These are phyloP conservation scores for Phoma sp. DNA, from an alignment of 2,329 filamentous ascomycete species.

Conservation along the genomic window DNA sequence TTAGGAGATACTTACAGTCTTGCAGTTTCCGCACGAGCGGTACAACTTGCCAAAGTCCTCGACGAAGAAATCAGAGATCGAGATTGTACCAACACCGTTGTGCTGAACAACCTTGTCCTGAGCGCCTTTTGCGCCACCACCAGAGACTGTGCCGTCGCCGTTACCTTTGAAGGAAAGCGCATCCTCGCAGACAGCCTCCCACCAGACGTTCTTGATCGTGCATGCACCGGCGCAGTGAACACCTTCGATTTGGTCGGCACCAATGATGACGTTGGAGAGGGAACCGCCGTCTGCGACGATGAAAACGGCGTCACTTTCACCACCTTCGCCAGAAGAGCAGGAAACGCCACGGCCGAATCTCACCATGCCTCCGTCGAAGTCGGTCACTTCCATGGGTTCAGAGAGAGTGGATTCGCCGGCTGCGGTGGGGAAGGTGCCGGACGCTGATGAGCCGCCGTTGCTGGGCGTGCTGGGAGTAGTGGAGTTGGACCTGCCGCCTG, in stretches of 20 bases:
- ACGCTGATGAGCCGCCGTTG: conserved; percentile 19
- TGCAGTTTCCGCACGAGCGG: conserved; percentile 57
- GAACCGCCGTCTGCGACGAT: conserved; percentile 60
- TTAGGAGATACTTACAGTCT: conserved; percentile 53
- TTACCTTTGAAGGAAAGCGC: conserved; percentile 47
- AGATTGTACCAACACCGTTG: conserved; percentile 46
- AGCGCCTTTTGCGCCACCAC: conserved; percentile 50
- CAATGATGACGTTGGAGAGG: conserved; percentile 64
- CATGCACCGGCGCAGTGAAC: conserved; percentile 61
- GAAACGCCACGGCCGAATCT: conserved; percentile 30
- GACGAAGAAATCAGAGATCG: conserved; percentile 44
- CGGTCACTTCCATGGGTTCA: conserved; percentile 26
- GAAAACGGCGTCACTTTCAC: conserved; percentile 60
- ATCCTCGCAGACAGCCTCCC: conserved; percentile 53
- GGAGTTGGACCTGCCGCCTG: conserved; percentile 8
- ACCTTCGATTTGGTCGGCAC: conserved; percentile 57
- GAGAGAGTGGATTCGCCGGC: conserved; percentile 30
- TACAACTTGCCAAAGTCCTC: conserved; percentile 53
- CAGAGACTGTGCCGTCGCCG: conserved; percentile 48
- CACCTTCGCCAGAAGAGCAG: conserved; percentile 54
- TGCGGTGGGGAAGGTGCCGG: conserved; percentile 28
- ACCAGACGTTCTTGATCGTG: conserved; percentile 57
- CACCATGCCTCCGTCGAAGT: conserved; percentile 35
- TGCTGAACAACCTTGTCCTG: conserved; percentile 54
- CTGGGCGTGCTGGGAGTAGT: conserved; percentile 13